Percentiles rank a stretch among this genome's conserved stretches.
Conservation (phyloP, 1,284 basidiomycete species). For the Gymnopus androsaceus region DNA sequence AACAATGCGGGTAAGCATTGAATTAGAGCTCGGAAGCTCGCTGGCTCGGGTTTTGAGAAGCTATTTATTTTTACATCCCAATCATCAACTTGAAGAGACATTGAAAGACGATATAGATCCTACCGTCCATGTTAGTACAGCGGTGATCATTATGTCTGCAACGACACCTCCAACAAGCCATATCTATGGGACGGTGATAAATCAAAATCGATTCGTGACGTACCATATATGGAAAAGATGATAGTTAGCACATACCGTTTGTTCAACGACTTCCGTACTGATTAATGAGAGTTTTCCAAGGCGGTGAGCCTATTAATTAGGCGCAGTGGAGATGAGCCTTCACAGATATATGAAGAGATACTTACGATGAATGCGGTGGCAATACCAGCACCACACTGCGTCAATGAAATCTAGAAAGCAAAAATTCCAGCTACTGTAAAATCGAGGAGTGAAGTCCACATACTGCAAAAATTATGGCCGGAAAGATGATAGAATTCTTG, state of each 20-base stretch:
- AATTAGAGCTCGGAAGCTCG: constrained; percentile 4
- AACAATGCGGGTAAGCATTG: constrained; percentile 16
- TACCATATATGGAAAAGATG: not conserved
- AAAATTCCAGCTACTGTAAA: not conserved
- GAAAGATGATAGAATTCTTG: not conserved
- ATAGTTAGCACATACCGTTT: constrained; percentile 17
- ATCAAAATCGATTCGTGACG: not conserved
- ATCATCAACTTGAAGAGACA: not conserved
- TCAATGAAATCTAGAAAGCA: constrained; percentile 15
- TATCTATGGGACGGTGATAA: constrained; percentile 11
- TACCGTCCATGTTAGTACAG: constrained; percentile 19
- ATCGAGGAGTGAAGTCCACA: not conserved
- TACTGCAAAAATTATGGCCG: not conserved
- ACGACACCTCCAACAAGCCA: constrained; percentile 20
- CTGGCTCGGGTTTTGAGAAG: constrained; percentile 5
- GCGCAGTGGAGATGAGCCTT: constrained; percentile 1
- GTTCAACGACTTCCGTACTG: constrained; percentile 15
- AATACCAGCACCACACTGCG: constrained; percentile 19
- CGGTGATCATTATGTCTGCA: constrained; percentile 20
- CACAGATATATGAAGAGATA: not conserved
- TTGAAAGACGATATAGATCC: not conserved
- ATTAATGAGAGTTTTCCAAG: constrained; percentile 20
- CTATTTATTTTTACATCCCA: constrained; percentile 5
- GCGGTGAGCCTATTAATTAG: constrained; percentile 16
- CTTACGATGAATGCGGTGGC: constrained; percentile 15